A percentile compares a stretch with the other conserved stretches of the same genome.
Conservation (phyloP, 2,329 filamentous ascomycete genomes). For the Colletotrichum tropicicola region DNA sequence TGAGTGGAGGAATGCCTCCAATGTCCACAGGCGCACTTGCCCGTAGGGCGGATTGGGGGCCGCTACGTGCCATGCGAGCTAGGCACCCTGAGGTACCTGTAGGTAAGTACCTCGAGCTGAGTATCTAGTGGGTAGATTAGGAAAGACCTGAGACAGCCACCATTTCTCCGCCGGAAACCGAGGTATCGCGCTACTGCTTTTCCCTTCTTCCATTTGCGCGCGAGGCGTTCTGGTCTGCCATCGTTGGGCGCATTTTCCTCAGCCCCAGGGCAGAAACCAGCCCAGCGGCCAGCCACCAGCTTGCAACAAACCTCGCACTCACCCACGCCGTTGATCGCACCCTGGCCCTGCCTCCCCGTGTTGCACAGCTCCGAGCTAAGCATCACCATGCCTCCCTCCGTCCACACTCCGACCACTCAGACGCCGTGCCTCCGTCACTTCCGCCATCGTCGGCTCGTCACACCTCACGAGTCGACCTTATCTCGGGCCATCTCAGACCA, state of each 20-base stretch:
- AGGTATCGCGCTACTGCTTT: constrained; percentile 9
- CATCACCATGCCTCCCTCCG: background rate
- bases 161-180: background rate
- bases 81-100: too few species aligned
- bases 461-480: background rate
- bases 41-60: constrained; percentile 22
- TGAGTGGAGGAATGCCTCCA: constrained; percentile 1
- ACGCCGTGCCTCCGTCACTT: background rate
- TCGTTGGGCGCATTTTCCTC: constrained; percentile 27
- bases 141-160: background rate
- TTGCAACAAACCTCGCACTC: background rate
- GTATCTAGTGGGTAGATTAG: background rate
- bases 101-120: too few species aligned
- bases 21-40: constrained; percentile 7
- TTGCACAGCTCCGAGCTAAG: background rate
- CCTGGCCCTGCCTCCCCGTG: background rate
- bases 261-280: constrained; percentile 21
- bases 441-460: background rate
- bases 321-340: background rate
- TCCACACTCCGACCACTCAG: background rate
- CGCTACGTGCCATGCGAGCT: too few species aligned
- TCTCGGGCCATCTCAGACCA: background rate
- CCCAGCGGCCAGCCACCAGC: background rate
- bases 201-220: constrained; percentile 11
- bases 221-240: constrained; percentile 21